Evolutionary conservation across 352 stramenopile genomes (phyloP), one percentile per base, ranked within the genome.

Genomic region (Globisporangium parvum): DNA sequence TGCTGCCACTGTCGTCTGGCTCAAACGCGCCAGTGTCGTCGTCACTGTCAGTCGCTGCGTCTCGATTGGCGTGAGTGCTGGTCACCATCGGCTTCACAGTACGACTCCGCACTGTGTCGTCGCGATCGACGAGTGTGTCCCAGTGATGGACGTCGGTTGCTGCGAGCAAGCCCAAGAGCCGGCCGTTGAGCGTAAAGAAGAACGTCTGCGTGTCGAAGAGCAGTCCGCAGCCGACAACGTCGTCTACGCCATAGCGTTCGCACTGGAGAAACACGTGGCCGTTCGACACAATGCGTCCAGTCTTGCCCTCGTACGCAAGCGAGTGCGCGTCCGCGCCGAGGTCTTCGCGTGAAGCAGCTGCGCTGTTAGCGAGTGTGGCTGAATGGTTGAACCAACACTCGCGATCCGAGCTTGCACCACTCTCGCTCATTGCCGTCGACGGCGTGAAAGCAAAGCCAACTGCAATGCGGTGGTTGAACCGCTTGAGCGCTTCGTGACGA

Each of bases 181-280:
- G 61, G 8, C 75, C 75, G 60, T 88, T 88, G 20, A 81, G 63
- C 52, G 78, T 88, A 53, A 85, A 88, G 59, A 88, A 88, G 53
- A 88, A 86, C 31, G 73, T 88, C 39, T 77, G 71, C 1, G 71
- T 75, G 51, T 87, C 78, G 10, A 80, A 48, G 42, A 88, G 57
- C 15, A 88, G 50, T 2, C 78, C 78, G 51, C 73, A 84, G 8
- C 78, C 78, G 11, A 88, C 74, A 4, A 84, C 73, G 45, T 88
- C 78, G 6, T 72, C 73, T 6, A 64, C 55, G 28, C 67, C 78
- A 53, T 80, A 88, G 15, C 60, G 63, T 42, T 80, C 67, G 37
- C 75, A 87, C 55, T 81, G 59, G 12, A 84, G 49, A 46, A 75
- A 78, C 18, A 67, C 59, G 17, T 67, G 69, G 35, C 72, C 70